These are phyloP conservation scores for Aspergillus floridensis DNA, from an alignment of 2,329 filamentous ascomycete genomes.

Conservation along the genomic window DNA sequence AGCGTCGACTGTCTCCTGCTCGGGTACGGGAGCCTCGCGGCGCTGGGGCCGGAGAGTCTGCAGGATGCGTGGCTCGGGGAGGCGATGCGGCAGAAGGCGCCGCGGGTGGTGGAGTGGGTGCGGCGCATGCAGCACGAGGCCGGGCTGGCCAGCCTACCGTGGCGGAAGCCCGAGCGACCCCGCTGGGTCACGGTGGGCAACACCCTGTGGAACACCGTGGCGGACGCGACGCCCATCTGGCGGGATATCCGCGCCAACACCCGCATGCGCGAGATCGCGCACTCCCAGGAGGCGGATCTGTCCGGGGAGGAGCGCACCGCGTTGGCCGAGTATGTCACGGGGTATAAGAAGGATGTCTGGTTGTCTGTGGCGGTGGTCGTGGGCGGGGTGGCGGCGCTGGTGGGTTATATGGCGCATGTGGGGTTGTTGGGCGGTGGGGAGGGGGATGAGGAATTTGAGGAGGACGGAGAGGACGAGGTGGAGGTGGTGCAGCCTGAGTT, in stretches of 20 bases:
- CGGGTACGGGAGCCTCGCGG: slow-evolving; percentile 70
- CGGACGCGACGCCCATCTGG: slow-evolving; percentile 39
- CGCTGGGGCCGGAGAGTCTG: slow-evolving; percentile 58
- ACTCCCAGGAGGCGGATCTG: slow-evolving; percentile 25
- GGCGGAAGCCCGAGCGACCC: slow-evolving; percentile 35
- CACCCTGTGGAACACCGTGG: slow-evolving; percentile 35
- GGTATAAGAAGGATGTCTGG: slow-evolving; percentile 34
- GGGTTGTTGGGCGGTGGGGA: slow-evolving; percentile 24
- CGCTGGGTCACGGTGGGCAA: slow-evolving; percentile 32
- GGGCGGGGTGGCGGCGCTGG: slow-evolving; percentile 34
- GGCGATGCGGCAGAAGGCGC: slow-evolving; percentile 53
- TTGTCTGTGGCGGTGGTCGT: slow-evolving; percentile 37
- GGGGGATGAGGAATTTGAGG: slow-evolving; percentile 12
- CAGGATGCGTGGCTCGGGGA: slow-evolving; percentile 63
- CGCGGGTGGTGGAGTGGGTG: slow-evolving; percentile 40
- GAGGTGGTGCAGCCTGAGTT: not conserved
- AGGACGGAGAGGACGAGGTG: slow-evolving; percentile 13
- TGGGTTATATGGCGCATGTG: slow-evolving; percentile 37
- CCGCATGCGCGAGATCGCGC: slow-evolving; percentile 35
- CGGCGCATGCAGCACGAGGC: slow-evolving; percentile 22
- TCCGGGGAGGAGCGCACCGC: slow-evolving; percentile 25
- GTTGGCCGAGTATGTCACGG: slow-evolving; percentile 24
- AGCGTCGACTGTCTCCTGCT: slow-evolving; percentile 76
- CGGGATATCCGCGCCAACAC: slow-evolving; percentile 37
- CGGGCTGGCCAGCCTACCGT: slow-evolving; percentile 28